Evolutionary conservation across 2,329 filamentous ascomycete species (phyloP).

Genomic region (Fusarium abutilonis): DNA sequence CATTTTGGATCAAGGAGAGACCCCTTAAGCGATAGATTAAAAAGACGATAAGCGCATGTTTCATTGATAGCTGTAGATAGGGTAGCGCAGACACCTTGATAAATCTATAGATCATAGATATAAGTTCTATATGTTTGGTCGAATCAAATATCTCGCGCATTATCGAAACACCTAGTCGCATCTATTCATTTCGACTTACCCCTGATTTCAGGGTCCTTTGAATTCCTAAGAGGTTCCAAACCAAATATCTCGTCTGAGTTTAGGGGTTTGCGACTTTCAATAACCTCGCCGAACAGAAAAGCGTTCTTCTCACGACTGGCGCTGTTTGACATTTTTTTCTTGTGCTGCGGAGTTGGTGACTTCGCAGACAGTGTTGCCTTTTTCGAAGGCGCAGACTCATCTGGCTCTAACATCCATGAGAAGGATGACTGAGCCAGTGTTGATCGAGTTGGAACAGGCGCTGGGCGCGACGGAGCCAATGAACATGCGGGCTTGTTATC

Average conservation of each 20-base stretch:
- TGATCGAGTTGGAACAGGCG: conserved; percentile 67
- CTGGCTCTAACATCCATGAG: conserved; percentile 79
- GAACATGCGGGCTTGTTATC: conserved; percentile 23
- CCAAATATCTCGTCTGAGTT: conserved; percentile 65
- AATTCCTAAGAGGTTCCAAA: conserved; percentile 58
- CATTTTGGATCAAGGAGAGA: conserved; percentile 67
- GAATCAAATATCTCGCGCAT: not conserved
- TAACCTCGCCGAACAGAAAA: conserved; percentile 67
- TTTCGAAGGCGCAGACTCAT: conserved; percentile 49
- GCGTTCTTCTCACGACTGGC: conserved; percentile 65
- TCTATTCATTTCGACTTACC: conserved; percentile 1
- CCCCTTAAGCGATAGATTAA: conserved; percentile 54
- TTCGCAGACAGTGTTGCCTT: conserved; percentile 40
- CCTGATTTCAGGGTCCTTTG: conserved; percentile 34
- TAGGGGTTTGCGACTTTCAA: conserved; percentile 50
- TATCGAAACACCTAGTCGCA: not conserved
- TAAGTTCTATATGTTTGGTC: conserved; percentile 6
- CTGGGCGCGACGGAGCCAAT: conserved; percentile 34
- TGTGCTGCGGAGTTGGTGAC: conserved; percentile 50
- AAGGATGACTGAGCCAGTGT: conserved; percentile 78
- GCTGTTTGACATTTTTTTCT: conserved; percentile 56
- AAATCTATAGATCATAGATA: conserved; percentile 3
- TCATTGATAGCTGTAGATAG: not conserved
- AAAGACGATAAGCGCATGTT: not conserved
- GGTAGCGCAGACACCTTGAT: not conserved